Base-by-base conservation (phyloP, 1,139 yeast genomes). In the Yarrowia galli region DNA sequence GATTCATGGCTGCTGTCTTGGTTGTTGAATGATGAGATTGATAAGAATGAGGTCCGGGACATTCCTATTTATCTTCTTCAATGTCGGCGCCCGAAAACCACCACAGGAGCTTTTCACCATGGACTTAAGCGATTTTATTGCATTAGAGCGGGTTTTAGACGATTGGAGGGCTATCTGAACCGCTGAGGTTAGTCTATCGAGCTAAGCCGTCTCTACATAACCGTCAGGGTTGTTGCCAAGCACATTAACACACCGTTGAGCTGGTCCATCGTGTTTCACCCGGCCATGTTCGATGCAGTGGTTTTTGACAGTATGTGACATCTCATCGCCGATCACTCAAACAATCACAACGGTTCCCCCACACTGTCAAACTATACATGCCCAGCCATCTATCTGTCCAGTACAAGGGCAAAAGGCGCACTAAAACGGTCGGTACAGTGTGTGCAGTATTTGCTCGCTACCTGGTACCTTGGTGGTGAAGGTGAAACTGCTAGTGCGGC, bases 191-290 rank as follows among this genome's bases (percentile, higher is more conserved):
- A 32, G 54, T 25, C 9, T 23, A 8, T 2, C 25, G 12, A 43
- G 23, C 48, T 2, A 7, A 12, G 13, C 48, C 20, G 25, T 28
- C 32, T 28, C 32, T 28, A 28, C 51, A 46, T 46, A 46, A 46
- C 51, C 51, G 35, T 46, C 28, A 43, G 48, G 48, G 48, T 43
- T 35, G 38, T 35, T 36, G 48, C 48, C 48, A 43, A 45, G 49
- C 28, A 10, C n/a, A 13, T 45, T 23, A 43, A 43, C 22, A 18
- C 45, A 12, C 16, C 48, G 48, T 28, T 28, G 32, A 28, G 9
- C 10, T 1, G 32, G 32, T 28, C 32, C 32, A 28, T 28, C 1
- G 32, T 1, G 32, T 28, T 2, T 28, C 32, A 10, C 10, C 8
- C 32, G 32, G 32, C 9, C 32, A 28, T 28, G 28, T 25, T n/a